A percentile compares a stretch with the other conserved stretches of the same genome.
Evolutionary conservation across 2,329 filamentous ascomycete genomes (phyloP).

Genomic region (Neurospora sp.): DNA sequence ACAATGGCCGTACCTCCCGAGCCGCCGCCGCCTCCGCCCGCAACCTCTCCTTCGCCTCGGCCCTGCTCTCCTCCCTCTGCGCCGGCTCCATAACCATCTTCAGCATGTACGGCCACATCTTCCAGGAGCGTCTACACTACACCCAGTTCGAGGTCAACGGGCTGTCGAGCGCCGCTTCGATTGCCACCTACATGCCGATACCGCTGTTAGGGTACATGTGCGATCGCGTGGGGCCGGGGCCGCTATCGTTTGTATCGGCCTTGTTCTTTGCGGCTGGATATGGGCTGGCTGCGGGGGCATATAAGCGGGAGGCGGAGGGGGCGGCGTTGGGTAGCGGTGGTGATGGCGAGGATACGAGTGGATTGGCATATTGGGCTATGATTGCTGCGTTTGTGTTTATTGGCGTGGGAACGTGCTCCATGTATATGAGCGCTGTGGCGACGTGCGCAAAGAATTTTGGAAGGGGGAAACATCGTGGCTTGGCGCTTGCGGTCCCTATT

Average conservation of each 20-base stretch:
- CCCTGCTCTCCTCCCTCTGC: constrained; percentile 55
- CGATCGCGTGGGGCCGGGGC: constrained; percentile 74
- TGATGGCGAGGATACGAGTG: constrained; percentile 17
- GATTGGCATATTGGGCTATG: constrained; percentile 73
- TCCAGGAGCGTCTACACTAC: constrained; percentile 80
- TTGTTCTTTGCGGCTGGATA: constrained; percentile 74
- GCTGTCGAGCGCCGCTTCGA: constrained; percentile 74
- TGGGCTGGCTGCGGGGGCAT: constrained; percentile 69
- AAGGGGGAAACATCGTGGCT: constrained; percentile 71
- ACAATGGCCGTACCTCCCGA: neutral
- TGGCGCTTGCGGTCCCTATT: constrained; percentile 84
- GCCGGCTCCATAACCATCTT: constrained; percentile 89
- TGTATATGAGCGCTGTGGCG: constrained; percentile 87
- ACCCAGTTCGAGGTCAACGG: constrained; percentile 87
- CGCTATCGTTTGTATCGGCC: constrained; percentile 63
- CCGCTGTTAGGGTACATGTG: constrained; percentile 83
- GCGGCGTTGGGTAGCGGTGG: constrained; percentile 35
- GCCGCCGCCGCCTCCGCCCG: constrained; percentile 25
- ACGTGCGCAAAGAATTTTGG: constrained; percentile 98
- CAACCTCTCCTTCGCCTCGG: constrained; percentile 40
- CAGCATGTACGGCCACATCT: constrained; percentile 84
- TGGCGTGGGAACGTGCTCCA: constrained; percentile 72
- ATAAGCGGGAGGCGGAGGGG: constrained; percentile 37
- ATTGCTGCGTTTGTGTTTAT: constrained; percentile 73
- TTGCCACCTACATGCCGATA: constrained; percentile 88